Conservation (phyloP, 2,329 filamentous ascomycete genomes). For the Xylaria digitata region DNA sequence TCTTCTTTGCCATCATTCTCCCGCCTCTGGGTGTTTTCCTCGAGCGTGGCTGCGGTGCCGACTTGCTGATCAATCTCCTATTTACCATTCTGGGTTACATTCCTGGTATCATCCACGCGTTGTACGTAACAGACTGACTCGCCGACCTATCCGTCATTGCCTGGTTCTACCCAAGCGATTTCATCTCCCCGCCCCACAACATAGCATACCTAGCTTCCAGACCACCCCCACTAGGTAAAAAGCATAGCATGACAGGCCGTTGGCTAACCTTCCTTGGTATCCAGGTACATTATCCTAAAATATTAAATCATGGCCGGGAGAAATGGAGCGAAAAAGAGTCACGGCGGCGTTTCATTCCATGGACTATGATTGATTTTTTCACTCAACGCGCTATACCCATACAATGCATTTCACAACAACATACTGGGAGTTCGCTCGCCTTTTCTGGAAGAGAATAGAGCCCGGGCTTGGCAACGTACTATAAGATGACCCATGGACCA, state of each 20-base stretch:
- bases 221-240: conserved; percentile 6
- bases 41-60: conserved; percentile 80
- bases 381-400: conserved; percentile 31
- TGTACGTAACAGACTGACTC: conserved; percentile 63
- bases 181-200: conserved; percentile 38
- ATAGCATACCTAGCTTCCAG: conserved; percentile 23
- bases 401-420: conserved; percentile 23
- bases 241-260: background rate
- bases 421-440: background rate
- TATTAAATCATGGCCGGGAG: conserved; percentile 63
- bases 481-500: background rate
- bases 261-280: conserved; percentile 30
- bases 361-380: conserved; percentile 17
- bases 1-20: conserved; percentile 81
- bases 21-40: conserved; percentile 85
- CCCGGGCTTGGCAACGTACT: conserved; percentile 26
- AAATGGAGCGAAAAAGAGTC: conserved; percentile 5
- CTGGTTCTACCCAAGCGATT: background rate
- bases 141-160: conserved; percentile 22
- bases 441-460: conserved; percentile 11
- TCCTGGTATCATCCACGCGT: conserved; percentile 80
- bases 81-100: conserved; percentile 77
- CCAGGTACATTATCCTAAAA: conserved; percentile 80
- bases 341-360: conserved; percentile 21
- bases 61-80: conserved; percentile 83